A percentile compares a stretch with the other conserved stretches of the same genome.
phyloP scores from a whole-genome alignment of 352 stramenopile genomes.

The Blastocystis sp. region DNA sequence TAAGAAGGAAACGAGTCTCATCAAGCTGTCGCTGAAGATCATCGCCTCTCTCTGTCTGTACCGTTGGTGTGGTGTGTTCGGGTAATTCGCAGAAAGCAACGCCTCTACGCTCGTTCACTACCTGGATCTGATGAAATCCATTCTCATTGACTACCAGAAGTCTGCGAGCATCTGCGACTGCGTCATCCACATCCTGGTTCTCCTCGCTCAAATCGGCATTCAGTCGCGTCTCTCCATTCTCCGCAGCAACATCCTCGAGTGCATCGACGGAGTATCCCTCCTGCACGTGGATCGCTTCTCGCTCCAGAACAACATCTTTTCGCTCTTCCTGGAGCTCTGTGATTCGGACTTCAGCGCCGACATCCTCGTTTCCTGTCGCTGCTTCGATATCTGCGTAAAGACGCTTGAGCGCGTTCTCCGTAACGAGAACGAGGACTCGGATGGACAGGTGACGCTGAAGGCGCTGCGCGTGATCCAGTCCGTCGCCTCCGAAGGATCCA shows the following conservation, averaged over 20 bases:
- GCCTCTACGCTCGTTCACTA: constrained; percentile 31
- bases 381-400: background rate
- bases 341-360: background rate
- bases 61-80: background rate
- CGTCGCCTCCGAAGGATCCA: background rate
- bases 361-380: background rate
- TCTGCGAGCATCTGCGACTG: background rate
- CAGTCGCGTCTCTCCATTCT: constrained; percentile 30
- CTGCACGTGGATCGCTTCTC: background rate
- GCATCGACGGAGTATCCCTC: background rate
- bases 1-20: background rate
- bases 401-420: background rate
- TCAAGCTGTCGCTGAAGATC: constrained; percentile 14
- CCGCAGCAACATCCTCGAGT: background rate
- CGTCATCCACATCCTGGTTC: constrained; percentile 7
- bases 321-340: background rate
- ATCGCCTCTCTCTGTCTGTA: background rate
- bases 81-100: background rate
- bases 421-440: background rate
- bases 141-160: constrained; percentile 6
- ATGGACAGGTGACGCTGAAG: background rate
- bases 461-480: background rate
- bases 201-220: constrained; percentile 3
- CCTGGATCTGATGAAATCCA: background rate
- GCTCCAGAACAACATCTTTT: background rate